Evolutionary conservation across 306 rosid genomes (phyloP).

Genomic region (Rubus idaeus): DNA sequence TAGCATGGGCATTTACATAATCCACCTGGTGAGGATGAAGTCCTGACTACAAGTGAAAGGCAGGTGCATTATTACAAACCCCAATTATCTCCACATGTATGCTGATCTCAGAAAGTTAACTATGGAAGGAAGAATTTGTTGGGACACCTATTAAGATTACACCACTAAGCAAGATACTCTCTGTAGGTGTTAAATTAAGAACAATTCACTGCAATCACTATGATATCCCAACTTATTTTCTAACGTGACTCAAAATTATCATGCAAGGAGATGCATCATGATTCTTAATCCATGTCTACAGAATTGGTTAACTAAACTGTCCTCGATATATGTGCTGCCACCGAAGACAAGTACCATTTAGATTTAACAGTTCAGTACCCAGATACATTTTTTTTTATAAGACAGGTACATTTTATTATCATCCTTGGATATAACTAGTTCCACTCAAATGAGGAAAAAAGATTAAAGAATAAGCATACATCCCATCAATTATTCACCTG

Average conservation of each 20-base stretch:
- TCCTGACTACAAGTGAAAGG: constrained; percentile 62
- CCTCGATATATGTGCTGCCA: background rate
- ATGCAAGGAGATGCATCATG: background rate
- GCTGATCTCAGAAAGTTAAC: background rate
- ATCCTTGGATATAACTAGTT: background rate
- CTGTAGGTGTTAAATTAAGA: background rate
- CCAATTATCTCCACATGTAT: background rate
- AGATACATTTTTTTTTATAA: too few species aligned
- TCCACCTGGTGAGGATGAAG: constrained; percentile 72
- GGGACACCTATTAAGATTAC: background rate
- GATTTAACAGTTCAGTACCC: background rate
- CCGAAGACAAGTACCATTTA: background rate
- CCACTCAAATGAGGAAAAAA: background rate
- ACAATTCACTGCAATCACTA: constrained; percentile 18
- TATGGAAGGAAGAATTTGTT: background rate
- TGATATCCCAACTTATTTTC: constrained; percentile 5
- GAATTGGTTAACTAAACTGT: background rate
- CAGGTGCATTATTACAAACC: constrained; percentile 10
- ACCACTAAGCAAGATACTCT: background rate
- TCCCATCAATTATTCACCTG: constrained; percentile 53
- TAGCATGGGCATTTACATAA: constrained; percentile 91
- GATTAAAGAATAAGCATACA: background rate
- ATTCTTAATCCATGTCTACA: background rate
- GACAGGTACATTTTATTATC: too few species aligned
- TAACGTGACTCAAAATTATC: background rate